These are phyloP conservation scores for Strobilomyces dryophilus DNA, from an alignment of 768 basidiomycete genomes.

Conservation along the genomic window DNA sequence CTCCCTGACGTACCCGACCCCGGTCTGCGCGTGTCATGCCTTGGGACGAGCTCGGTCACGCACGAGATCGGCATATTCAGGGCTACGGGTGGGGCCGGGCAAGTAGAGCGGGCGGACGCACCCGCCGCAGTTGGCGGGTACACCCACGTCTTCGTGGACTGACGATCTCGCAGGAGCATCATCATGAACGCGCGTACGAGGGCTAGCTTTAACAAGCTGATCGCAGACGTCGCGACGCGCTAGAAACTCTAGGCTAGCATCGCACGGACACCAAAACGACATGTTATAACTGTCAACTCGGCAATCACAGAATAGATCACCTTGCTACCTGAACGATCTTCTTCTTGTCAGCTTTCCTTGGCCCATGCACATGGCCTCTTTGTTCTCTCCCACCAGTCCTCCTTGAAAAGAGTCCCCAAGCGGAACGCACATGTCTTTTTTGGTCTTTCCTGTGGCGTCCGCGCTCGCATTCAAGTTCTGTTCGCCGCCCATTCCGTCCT, in stretches of 20 bases:
- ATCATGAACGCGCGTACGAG: conserved; percentile 41
- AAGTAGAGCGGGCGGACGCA: conserved; percentile 5
- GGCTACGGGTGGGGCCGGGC: conserved; percentile 7
- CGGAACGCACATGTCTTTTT: no score
- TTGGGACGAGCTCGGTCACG: conserved; percentile 72
- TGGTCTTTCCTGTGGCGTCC: no score
- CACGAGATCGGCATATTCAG: conserved; percentile 80
- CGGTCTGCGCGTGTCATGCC: conserved; percentile 60
- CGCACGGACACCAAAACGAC: no score
- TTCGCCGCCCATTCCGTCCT: no score
- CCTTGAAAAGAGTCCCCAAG: no score
- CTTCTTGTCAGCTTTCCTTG: no score
- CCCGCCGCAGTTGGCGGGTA: conserved; percentile 54
- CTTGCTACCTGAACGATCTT: no score
- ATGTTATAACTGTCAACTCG: no score
- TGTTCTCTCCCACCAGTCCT: no score
- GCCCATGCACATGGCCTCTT: no score
- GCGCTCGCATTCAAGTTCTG: no score
- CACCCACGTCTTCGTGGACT: conserved; percentile 82
- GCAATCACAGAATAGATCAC: no score
- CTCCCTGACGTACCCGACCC: conserved; percentile 71
- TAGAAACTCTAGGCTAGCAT: conserved; percentile 18
- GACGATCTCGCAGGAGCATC: conserved; percentile 50
- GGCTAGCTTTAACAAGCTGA: conserved; percentile 38
- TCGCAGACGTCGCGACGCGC: neutral